Evolutionary conservation across 2,329 filamentous ascomycete genomes (phyloP).

Genomic region (Colletotrichum filicis): DNA sequence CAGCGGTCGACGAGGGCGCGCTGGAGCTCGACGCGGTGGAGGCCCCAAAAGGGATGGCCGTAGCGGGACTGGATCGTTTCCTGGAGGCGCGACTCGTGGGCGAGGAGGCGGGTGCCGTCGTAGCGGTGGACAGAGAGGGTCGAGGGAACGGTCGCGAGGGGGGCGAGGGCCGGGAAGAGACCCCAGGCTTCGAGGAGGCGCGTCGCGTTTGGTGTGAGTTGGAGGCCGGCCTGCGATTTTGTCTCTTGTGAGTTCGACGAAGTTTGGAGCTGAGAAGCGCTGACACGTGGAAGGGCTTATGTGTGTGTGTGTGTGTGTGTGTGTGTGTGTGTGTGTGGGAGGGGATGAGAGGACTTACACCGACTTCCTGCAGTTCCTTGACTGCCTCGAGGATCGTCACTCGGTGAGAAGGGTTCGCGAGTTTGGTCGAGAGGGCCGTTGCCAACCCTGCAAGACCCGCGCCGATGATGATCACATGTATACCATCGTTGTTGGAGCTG

Average conservation of each 20-base stretch:
- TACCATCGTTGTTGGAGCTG: neutral
- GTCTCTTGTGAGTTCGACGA: neutral
- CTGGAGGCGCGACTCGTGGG: conserved; percentile 30
- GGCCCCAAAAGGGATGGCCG: conserved; percentile 53
- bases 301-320: too few relatives aligned
- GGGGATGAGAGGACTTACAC: conserved; percentile 16
- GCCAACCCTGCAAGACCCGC: conserved; percentile 31
- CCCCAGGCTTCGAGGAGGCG: conserved; percentile 33
- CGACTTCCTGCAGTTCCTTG: conserved; percentile 37
- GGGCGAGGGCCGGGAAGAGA: conserved; percentile 21
- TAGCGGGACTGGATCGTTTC: conserved; percentile 23
- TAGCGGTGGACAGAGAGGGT: conserved; percentile 36
- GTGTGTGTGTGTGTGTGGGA: neutral
- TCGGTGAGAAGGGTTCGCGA: conserved; percentile 30
- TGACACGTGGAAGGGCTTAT: too few relatives aligned
- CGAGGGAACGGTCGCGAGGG: conserved; percentile 30
- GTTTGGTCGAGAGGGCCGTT: conserved; percentile 27
- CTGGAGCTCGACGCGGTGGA: conserved; percentile 62
- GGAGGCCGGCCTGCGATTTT: conserved; percentile 33
- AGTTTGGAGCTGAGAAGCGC: neutral
- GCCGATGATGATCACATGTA: conserved; percentile 32
- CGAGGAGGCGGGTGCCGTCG: conserved; percentile 35
- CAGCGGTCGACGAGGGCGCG: conserved; percentile 53
- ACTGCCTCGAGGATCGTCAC: conserved; percentile 37
- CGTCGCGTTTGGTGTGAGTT: conserved; percentile 36